Conservation (phyloP, 192 early-diverging fungal species). For the Entomortierella chlamydospora region DNA sequence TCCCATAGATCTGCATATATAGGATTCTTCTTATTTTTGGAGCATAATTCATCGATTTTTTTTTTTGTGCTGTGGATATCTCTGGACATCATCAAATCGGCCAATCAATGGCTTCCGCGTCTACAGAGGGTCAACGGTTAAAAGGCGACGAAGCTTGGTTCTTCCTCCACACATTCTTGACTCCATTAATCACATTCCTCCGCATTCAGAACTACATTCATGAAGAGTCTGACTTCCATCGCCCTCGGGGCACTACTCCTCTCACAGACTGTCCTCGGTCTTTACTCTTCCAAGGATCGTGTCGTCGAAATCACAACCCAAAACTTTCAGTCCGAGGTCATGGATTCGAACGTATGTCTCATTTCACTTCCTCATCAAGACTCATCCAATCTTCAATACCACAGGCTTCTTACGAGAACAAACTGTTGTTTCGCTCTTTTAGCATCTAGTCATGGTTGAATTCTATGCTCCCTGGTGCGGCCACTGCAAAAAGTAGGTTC, state of each 20-base stretch:
- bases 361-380: background rate
- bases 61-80: too few species aligned
- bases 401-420: background rate
- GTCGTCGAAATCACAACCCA: constrained; percentile 63
- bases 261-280: constrained; percentile 53
- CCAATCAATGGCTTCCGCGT: constrained; percentile 51
- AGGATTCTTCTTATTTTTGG: too few species aligned
- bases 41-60: too few species aligned
- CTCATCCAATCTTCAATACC: background rate
- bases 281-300: constrained; percentile 64
- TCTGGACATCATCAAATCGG: background rate
- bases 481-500: constrained; percentile 82
- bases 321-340: constrained; percentile 76
- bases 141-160: background rate
- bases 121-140: constrained; percentile 4
- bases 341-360: constrained; percentile 70
- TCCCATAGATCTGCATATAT: too few species aligned
- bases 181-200: background rate
- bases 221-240: constrained; percentile 51
- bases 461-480: constrained; percentile 99
- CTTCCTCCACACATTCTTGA: constrained; percentile 12
- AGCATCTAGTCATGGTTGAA: constrained; percentile 88
- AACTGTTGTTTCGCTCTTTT: constrained; percentile 1
- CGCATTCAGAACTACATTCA: constrained; percentile 5
- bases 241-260: constrained; percentile 48